Evolutionary conservation across 306 rosid species (phyloP).

Genomic region (Ceratonia siliqua): DNA sequence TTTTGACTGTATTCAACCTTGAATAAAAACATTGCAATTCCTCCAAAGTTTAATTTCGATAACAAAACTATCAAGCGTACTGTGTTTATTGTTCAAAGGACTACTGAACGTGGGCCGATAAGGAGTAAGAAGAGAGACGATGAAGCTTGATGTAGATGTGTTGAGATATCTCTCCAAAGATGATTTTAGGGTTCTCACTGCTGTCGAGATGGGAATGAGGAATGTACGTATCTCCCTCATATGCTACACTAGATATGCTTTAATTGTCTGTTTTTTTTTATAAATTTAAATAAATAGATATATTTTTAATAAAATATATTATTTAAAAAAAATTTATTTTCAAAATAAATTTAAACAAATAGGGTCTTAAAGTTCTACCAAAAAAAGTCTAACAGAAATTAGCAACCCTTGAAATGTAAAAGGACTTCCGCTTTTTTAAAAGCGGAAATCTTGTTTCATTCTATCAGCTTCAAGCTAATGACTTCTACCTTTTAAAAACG

Average conservation of each 20-base stretch:
- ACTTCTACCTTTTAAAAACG: no score
- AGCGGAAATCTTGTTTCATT: no score
- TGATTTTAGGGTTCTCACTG: conserved; percentile 94
- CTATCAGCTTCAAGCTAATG: no score
- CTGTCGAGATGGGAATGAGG: conserved; percentile 90
- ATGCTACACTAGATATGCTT: not conserved
- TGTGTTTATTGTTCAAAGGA: not conserved
- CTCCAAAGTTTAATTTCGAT: not conserved
- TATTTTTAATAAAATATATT: no score
- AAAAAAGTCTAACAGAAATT: no score
- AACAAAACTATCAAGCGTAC: not conserved
- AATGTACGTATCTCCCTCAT: conserved; percentile 46
- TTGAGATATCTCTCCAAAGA: conserved; percentile 84
- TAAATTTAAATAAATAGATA: no score
- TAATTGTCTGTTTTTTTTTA: no score
- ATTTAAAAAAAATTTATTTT: no score
- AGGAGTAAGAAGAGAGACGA: conserved; percentile 11
- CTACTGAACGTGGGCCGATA: not conserved
- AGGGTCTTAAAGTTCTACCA: no score
- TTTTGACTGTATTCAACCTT: not conserved
- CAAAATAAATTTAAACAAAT: no score
- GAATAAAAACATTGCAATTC: not conserved
- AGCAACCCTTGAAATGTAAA: no score
- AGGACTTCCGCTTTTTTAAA: no score
- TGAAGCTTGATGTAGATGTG: conserved; percentile 84